Evolutionary conservation across 106 monocot genomes (phyloP).

Genomic region (Dioscorea alata): DNA sequence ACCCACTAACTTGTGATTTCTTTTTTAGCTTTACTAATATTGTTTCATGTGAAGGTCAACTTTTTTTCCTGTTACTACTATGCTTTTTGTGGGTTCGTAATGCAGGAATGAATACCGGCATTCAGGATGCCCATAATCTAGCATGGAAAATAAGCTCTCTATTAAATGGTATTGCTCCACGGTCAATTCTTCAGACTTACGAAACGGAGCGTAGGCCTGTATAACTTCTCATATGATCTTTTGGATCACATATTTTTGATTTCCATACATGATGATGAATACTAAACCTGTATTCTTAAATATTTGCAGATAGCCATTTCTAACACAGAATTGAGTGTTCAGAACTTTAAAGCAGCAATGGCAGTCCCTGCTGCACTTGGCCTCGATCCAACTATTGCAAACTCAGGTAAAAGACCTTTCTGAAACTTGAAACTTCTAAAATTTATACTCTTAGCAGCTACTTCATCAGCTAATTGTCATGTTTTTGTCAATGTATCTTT

Average conservation of each 20-base stretch:
- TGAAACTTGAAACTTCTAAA: no score
- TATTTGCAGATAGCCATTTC: constrained; percentile 71
- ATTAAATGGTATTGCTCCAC: constrained; percentile 42
- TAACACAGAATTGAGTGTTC: constrained; percentile 76
- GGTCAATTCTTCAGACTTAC: constrained; percentile 67
- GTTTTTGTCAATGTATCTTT: constrained; percentile 4
- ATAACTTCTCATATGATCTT: constrained; percentile 16
- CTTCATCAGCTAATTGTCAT: background rate
- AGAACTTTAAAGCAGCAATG: constrained; percentile 91
- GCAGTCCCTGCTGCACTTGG: constrained; percentile 88
- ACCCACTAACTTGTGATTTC: no score
- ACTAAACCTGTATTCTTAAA: constrained; percentile 10
- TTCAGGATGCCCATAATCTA: constrained; percentile 97
- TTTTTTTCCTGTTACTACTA: background rate
- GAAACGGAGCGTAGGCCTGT: constrained; percentile 90
- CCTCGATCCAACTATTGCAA: constrained; percentile 74
- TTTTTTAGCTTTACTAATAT: no score
- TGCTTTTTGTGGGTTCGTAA: background rate
- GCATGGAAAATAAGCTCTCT: constrained; percentile 83
- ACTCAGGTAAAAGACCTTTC: constrained; percentile 49
- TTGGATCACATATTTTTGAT: background rate
- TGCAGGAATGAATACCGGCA: constrained; percentile 97
- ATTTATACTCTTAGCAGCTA: no score
- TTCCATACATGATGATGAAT: background rate
- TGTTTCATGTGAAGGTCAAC: background rate